Evolutionary conservation across 2,329 filamentous ascomycete genomes (phyloP).

Genomic region (Ilyonectria robusta): DNA sequence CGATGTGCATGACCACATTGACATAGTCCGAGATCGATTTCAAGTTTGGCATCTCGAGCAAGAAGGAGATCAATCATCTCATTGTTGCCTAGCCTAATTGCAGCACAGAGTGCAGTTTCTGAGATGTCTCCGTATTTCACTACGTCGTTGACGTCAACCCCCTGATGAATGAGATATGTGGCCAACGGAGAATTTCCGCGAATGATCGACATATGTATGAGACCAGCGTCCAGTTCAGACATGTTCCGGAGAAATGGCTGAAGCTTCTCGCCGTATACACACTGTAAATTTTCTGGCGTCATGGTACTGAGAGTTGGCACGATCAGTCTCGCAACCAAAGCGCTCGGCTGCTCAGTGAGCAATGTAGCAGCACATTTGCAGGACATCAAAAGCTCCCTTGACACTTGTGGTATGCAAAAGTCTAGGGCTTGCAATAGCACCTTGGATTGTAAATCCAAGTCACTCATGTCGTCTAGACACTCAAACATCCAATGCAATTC

Average conservation of each 20-base stretch:
- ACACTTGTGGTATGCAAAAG: not conserved
- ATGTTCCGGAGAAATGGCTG: not conserved
- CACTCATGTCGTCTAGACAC: not conserved
- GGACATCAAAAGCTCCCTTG: not conserved
- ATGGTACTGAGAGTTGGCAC: not conserved
- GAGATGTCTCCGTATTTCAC: not conserved
- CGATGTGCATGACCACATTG: not conserved
- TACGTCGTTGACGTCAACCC: not conserved
- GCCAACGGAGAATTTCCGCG: not conserved
- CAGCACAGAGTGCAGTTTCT: constrained; percentile 1
- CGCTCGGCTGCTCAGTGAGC: not conserved
- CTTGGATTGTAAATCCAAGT: not conserved
- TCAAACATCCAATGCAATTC: too few species aligned
- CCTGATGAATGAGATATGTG: not conserved
- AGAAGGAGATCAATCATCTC: not conserved
- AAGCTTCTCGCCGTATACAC: not conserved
- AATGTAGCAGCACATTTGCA: not conserved
- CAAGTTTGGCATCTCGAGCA: not conserved
- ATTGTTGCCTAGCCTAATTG: not conserved
- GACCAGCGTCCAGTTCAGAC: not conserved
- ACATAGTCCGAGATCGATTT: not conserved
- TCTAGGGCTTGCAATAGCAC: not conserved
- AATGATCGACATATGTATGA: not conserved
- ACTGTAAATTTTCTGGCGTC: not conserved
- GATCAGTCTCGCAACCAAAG: not conserved